A percentile compares a stretch with the other conserved stretches of the same genome.
Evolutionary conservation across 2,329 filamentous ascomycete genomes (phyloP).

Genomic region (Neophaeococcomyces mojaviensis): DNA sequence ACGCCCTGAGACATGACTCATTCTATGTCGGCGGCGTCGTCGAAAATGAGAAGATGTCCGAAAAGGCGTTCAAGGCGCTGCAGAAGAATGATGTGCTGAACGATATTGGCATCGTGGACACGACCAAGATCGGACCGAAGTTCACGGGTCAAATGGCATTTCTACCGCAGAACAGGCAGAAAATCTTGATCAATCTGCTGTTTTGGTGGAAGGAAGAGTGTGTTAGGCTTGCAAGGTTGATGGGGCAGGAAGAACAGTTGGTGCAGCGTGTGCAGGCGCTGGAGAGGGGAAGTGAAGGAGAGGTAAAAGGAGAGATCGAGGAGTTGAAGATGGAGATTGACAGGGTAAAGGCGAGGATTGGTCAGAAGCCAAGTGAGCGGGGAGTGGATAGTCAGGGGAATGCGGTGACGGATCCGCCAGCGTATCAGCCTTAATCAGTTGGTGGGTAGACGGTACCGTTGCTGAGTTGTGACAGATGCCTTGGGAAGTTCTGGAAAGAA

Average conservation of each 20-base stretch:
- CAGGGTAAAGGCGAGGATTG: slow-evolving; percentile 15
- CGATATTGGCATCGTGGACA: slow-evolving; percentile 15
- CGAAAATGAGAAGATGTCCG: slow-evolving; percentile 12
- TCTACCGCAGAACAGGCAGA: slow-evolving; percentile 12
- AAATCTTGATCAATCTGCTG: slow-evolving; percentile 14
- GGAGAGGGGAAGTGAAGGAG: not conserved
- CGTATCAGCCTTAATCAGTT: too few relatives aligned
- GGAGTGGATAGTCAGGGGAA: slow-evolving; percentile 13
- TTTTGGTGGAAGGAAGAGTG: slow-evolving; percentile 21
- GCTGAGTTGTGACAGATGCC: too few relatives aligned
- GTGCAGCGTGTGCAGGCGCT: slow-evolving; percentile 2
- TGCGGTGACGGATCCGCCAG: slow-evolving; percentile 3
- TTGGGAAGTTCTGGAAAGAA: too few relatives aligned
- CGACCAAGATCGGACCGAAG: slow-evolving; percentile 13
- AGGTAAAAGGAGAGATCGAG: slow-evolving; percentile 10
- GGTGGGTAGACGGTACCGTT: too few relatives aligned
- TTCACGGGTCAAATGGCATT: slow-evolving; percentile 15
- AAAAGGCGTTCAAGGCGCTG: slow-evolving; percentile 10
- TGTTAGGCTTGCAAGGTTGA: slow-evolving; percentile 14
- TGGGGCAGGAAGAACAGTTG: slow-evolving; percentile 14
- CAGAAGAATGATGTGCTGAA: slow-evolving; percentile 11
- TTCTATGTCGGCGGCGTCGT: slow-evolving; percentile 18
- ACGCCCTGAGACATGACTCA: slow-evolving; percentile 12
- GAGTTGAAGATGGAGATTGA: slow-evolving; percentile 16
- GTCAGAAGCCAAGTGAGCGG: slow-evolving; percentile 16